Conservation (phyloP, 2,329 filamentous ascomycete genomes). For the Talaromyces sp. region DNA sequence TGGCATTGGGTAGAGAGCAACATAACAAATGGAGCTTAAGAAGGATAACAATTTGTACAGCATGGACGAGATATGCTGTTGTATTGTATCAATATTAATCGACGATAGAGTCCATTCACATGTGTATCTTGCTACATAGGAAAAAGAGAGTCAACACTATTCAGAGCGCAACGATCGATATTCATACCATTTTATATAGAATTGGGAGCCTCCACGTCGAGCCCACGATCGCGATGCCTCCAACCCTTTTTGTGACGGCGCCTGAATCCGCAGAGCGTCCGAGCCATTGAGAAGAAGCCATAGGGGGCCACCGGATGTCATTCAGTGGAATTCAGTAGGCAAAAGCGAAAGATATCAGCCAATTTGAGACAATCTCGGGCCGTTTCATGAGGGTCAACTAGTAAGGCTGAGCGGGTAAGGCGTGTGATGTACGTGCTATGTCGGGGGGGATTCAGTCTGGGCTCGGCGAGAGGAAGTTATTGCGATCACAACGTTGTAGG, state of each 20-base stretch:
- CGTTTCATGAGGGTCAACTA: not conserved
- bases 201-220: not conserved
- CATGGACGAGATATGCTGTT: not conserved
- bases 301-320: not conserved
- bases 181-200: slow-evolving; percentile 1
- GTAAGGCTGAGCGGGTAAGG: not conserved
- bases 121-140: not conserved
- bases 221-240: slow-evolving; percentile 10
- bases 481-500: slow-evolving; percentile 17
- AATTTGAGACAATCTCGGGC: not conserved
- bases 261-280: not conserved
- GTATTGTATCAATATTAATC: not conserved
- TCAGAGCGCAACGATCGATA: not conserved
- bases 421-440: not conserved
- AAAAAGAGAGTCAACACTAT: not conserved
- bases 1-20: not conserved
- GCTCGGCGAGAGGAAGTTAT: slow-evolving; percentile 3
- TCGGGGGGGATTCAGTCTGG: not conserved
- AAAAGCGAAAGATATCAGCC: not conserved
- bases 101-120: not conserved
- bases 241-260: not conserved
- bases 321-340: not conserved
- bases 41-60: not conserved
- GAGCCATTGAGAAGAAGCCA: slow-evolving; percentile 1
- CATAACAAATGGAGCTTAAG: not conserved